These are phyloP conservation scores for Terana coerulea DNA, from an alignment of 768 basidiomycete species.

Conservation along the genomic window DNA sequence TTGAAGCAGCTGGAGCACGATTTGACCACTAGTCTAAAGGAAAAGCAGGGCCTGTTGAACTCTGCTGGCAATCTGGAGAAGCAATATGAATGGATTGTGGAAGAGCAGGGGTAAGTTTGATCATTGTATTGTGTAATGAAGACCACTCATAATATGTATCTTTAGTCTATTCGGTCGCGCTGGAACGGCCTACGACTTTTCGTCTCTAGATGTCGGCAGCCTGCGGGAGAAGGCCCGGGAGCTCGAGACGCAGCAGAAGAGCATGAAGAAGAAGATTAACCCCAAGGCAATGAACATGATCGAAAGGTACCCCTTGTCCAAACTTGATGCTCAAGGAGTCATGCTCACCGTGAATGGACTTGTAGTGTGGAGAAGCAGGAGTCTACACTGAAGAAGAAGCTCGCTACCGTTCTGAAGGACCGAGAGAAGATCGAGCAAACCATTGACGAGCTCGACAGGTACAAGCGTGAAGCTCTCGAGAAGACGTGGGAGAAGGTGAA, in stretches of 20 bases:
- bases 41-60: slow-evolving; percentile 52
- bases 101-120: slow-evolving; percentile 76
- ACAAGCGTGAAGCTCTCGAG: slow-evolving; percentile 89
- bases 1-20: slow-evolving; percentile 71
- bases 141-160: not conserved
- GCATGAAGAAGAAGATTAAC: slow-evolving; percentile 94
- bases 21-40: slow-evolving; percentile 57
- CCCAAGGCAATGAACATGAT: slow-evolving; percentile 96
- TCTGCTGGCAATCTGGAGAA: slow-evolving; percentile 67
- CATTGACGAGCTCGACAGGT: slow-evolving; percentile 87
- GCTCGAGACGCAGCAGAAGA: slow-evolving; percentile 73
- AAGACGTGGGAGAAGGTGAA: slow-evolving; percentile 98
- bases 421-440: slow-evolving; percentile 94
- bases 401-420: slow-evolving; percentile 84
- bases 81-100: slow-evolving; percentile 81
- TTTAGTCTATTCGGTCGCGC: slow-evolving; percentile 78
- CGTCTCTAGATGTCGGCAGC: slow-evolving; percentile 52
- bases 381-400: slow-evolving; percentile 79
- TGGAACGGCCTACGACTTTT: slow-evolving; percentile 82
- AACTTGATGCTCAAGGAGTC: not conserved
- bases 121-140: not conserved
- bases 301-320: slow-evolving; percentile 60
- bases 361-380: slow-evolving; percentile 92
- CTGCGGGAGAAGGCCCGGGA: slow-evolving; percentile 65
- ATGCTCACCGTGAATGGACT: slow-evolving; percentile 13